Conservation (phyloP, 2,329 filamentous ascomycete species). For the Emmonsiellopsis sp. region DNA sequence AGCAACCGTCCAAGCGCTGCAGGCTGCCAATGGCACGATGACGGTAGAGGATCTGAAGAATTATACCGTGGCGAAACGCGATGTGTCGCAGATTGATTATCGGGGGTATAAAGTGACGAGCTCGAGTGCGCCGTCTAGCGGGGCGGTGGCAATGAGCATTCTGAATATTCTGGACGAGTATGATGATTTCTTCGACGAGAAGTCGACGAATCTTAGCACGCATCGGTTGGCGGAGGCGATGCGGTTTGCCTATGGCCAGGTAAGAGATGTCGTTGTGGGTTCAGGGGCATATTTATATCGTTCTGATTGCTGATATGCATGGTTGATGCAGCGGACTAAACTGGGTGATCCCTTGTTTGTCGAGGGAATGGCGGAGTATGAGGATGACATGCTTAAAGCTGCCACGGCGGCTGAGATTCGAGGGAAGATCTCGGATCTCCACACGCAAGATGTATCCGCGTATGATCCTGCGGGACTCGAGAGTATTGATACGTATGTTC, state of each 20-base stretch:
- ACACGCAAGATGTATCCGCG: constrained; percentile 60
- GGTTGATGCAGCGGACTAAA: constrained; percentile 49
- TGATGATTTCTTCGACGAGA: constrained; percentile 50
- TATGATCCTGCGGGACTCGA: constrained; percentile 65
- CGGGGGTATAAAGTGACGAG: constrained; percentile 60
- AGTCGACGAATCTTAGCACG: constrained; percentile 55
- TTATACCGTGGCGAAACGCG: constrained; percentile 60
- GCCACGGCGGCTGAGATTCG: constrained; percentile 52
- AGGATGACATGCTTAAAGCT: constrained; percentile 58
- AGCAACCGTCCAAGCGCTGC: constrained; percentile 61
- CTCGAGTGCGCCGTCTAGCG: constrained; percentile 65
- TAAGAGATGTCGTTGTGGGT: constrained; percentile 9
- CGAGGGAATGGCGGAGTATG: constrained; percentile 51
- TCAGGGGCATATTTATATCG: neutral
- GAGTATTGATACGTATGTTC: constrained; percentile 49
- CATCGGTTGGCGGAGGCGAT: constrained; percentile 84
- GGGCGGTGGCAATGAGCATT: constrained; percentile 63
- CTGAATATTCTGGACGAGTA: constrained; percentile 81
- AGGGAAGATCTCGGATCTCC: constrained; percentile 59
- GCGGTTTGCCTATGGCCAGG: constrained; percentile 71
- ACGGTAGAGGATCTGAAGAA: constrained; percentile 66
- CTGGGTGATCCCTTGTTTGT: constrained; percentile 79
- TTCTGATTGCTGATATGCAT: neutral
- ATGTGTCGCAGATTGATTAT: constrained; percentile 56
- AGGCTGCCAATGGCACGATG: constrained; percentile 70